Base-by-base conservation (phyloP, 2,329 filamentous ascomycete genomes). In the Aspergillus floridensis region DNA sequence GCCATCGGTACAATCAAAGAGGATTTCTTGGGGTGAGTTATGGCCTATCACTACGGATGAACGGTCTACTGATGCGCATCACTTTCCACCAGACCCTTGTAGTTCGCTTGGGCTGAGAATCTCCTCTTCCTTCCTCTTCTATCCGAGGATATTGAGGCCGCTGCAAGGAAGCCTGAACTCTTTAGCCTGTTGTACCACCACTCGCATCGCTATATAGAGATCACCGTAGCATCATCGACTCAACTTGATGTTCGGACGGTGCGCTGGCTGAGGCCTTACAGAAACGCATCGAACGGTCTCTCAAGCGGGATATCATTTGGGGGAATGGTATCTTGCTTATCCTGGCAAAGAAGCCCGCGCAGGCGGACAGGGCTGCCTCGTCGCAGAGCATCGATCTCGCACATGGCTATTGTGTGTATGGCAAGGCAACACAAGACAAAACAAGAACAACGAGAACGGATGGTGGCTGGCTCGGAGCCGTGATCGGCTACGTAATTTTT, bases 1-100 rank as follows among this genome's bases (percentile, higher is more conserved):
- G 95, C 93, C 41, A 96, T 99, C 75, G 95, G 93, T 61, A 98
- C 92, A 67, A 97, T 99, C 80, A 96, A 96, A 79, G 93, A 89
- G 73, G 86, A 81, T 68, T 81, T 75, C 65, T 73, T 81, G 65
- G 79, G 79, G 79, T 81, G 65, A 65, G 76, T 70, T 22, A 5
- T 50, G 32, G 24, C 21, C 29, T 12, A 12, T 47, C 21, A 16
- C 6, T 19, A 44, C 19, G 1, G 22, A 48, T n/a, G 11, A 12
- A 48, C 8, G 16, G 10, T 32, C 49, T 56, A 51, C 63, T 68
- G 56, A 72, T 58, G 3, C 26, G 6, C 19, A 11, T 38, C 44
- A 22, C 32, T 49, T 38, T 44, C 31, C 29, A 5, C 21, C 24
- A 74, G 71, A 66, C 72, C 72, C 49, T 62, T 74, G 59, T 73